These are phyloP conservation scores for Akebia trifoliata DNA, from an alignment of 164 flowering plant genomes.

Conservation along the genomic window DNA sequence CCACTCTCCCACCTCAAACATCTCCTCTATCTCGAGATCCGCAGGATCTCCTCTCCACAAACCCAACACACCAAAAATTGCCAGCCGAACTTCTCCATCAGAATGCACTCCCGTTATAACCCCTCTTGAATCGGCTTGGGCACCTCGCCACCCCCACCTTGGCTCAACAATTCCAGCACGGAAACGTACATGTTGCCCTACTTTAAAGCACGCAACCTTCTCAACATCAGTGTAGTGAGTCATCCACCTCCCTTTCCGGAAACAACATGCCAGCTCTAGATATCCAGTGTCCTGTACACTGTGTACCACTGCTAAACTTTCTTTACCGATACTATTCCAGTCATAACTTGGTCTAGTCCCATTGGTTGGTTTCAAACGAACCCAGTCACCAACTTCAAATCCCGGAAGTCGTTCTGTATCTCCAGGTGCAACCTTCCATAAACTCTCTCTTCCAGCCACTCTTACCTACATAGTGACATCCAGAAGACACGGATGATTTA, in stretches of 20 bases:
- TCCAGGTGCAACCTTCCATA: slow-evolving; percentile 97
- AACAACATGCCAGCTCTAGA: slow-evolving; percentile 85
- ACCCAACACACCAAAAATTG: slow-evolving; percentile 64
- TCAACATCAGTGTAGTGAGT: slow-evolving; percentile 82
- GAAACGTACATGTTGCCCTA: slow-evolving; percentile 82
- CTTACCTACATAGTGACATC: slow-evolving; percentile 42
- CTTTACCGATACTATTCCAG: slow-evolving; percentile 80
- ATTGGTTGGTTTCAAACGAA: slow-evolving; percentile 70
- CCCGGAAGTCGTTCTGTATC: slow-evolving; percentile 91
- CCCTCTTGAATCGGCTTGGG: slow-evolving; percentile 63
- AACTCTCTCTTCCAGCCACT: slow-evolving; percentile 64
- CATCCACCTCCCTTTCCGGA: slow-evolving; percentile 64
- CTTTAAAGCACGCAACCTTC: slow-evolving; percentile 60
- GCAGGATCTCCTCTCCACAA: slow-evolving; percentile 93
- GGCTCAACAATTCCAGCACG: slow-evolving; percentile 75
- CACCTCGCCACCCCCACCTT: slow-evolving; percentile 97
- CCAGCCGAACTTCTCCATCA: slow-evolving; percentile 85
- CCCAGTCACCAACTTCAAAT: slow-evolving; percentile 99
- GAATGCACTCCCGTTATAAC: slow-evolving; percentile 70
- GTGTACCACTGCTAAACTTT: slow-evolving; percentile 77
- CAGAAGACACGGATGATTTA: slow-evolving; percentile 4
- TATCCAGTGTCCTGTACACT: slow-evolving; percentile 84
- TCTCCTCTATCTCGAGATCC: slow-evolving; percentile 68
- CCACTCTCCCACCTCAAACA: slow-evolving; percentile 94
- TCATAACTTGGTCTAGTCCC: slow-evolving; percentile 93